A percentile compares a stretch with the other conserved stretches of the same genome.
Conservation (phyloP, 352 stramenopile genomes). For the Phytophthora boehmeriae region DNA sequence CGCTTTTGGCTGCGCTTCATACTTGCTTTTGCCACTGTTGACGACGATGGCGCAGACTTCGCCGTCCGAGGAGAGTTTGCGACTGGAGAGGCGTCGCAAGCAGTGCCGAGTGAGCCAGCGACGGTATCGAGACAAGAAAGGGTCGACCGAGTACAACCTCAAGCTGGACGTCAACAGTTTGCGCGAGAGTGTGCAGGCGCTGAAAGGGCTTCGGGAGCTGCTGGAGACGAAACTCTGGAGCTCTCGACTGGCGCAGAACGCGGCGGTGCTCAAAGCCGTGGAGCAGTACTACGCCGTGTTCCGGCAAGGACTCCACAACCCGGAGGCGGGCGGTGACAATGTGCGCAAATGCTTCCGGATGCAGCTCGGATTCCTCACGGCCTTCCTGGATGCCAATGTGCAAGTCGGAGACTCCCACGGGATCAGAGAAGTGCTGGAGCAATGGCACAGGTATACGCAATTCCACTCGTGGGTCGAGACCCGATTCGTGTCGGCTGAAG, state of each 20-base stretch:
- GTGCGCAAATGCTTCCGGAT: constrained; percentile 59
- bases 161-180: constrained; percentile 71
- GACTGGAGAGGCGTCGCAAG: constrained; percentile 54
- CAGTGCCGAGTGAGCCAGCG: constrained; percentile 81
- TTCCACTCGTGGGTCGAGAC: constrained; percentile 57
- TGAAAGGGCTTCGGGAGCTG: constrained; percentile 48
- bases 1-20: constrained; percentile 4
- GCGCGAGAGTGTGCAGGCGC: constrained; percentile 60
- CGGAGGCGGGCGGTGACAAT: constrained; percentile 42
- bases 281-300: constrained; percentile 79
- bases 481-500: constrained; percentile 39
- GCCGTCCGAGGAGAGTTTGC: constrained; percentile 20
- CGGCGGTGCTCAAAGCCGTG: constrained; percentile 61
- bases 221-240: constrained; percentile 57
- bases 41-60: constrained; percentile 12
- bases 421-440: constrained; percentile 52
- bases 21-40: constrained; percentile 11
- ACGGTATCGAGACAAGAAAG: constrained; percentile 75
- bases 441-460: constrained; percentile 65
- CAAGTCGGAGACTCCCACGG: constrained; percentile 40
- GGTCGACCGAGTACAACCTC: constrained; percentile 72
- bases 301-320: constrained; percentile 54
- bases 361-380: constrained; percentile 53
- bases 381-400: constrained; percentile 53
- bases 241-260: constrained; percentile 43